Evolutionary conservation across 768 basidiomycete species (phyloP), one percentile per base, ranked within the genome.

Genomic region (Suillus alpinus): DNA sequence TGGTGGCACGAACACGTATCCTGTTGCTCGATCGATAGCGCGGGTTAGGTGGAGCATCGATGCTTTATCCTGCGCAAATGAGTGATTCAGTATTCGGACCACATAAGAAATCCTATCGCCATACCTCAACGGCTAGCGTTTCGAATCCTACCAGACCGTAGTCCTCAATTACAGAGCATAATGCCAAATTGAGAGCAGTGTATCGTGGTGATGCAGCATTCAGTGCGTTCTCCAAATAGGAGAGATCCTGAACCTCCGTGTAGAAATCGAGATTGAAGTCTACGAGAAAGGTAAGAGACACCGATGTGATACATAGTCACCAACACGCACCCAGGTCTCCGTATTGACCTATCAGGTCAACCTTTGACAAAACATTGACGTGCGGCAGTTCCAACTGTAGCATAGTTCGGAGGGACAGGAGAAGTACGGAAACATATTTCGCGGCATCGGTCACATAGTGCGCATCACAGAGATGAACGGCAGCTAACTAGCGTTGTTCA

Each of bases 191-290:
- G 49, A 99, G 76, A 8, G 87, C 86, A 0, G 83, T 77, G 67
- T 86, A 97, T 41, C 87, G 86, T 1, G 88, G 86, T 0, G 89
- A 83, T 1, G 85, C 70, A 0, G 85, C 79, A 18, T 83, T 80
- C 16, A 98, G 83, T 0, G 85, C 77, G 63, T 88, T 88, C 65
- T 92, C 86, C 23, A 99, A 84, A 72, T 98, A 89, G 1, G 89
- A 88, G 0, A 99, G 81, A 70, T 99, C 96, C 74, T 97, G 95
- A 0, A 97, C 97, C 75, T 99, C 95, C 44, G 97, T 98, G 73
- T 98, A 98, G 73, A 92, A 99, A 65, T 94, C 93, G 32, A 99
- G 87, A 69, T 96, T 97, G 80, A 99, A 98, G 47, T 96, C 96
- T 97, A 66, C 43, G 7, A 31, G 6, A 32, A 55, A 18, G 23